Evolutionary conservation across 129 eudicot genomes (phyloP).

Genomic region (Escallonia rubra): DNA sequence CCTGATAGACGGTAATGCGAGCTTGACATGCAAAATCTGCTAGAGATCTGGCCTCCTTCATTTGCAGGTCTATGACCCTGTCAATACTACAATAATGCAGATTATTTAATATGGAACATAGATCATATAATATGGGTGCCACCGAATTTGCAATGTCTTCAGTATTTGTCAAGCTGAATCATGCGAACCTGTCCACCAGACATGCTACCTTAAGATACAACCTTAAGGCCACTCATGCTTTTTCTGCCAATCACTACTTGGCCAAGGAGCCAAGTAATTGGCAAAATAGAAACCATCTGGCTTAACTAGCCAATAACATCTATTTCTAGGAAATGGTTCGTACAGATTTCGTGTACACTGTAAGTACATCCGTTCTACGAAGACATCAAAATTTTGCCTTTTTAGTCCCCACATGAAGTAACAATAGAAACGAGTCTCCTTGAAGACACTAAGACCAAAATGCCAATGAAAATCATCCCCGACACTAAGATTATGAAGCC

Average conservation of each 20-base stretch:
- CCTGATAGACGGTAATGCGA: too few species aligned
- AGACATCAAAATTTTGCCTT: not conserved
- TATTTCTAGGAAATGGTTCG: not conserved
- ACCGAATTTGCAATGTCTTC: not conserved
- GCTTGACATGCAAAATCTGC: not conserved
- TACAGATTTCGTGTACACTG: not conserved
- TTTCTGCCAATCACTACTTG: not conserved
- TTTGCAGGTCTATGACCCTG: too few species aligned
- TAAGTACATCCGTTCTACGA: not conserved
- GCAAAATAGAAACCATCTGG: not conserved
- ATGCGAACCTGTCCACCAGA: not conserved
- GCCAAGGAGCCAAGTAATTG: not conserved
- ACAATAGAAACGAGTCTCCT: not conserved
- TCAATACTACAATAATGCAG: not conserved
- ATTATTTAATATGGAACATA: not conserved
- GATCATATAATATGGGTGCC: too few species aligned
- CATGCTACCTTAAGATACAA: too few species aligned
- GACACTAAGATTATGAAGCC: not conserved
- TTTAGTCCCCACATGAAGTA: slow-evolving; percentile 6
- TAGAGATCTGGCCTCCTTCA: too few species aligned
- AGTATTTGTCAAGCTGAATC: not conserved
- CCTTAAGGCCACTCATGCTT: not conserved
- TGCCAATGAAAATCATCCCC: not conserved
- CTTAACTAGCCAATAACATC: slow-evolving; percentile 3
- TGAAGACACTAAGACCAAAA: not conserved